Percentiles rank a stretch among this genome's conserved stretches.
Conservation (phyloP, 345 rosid species). For the Linum trigynum region DNA sequence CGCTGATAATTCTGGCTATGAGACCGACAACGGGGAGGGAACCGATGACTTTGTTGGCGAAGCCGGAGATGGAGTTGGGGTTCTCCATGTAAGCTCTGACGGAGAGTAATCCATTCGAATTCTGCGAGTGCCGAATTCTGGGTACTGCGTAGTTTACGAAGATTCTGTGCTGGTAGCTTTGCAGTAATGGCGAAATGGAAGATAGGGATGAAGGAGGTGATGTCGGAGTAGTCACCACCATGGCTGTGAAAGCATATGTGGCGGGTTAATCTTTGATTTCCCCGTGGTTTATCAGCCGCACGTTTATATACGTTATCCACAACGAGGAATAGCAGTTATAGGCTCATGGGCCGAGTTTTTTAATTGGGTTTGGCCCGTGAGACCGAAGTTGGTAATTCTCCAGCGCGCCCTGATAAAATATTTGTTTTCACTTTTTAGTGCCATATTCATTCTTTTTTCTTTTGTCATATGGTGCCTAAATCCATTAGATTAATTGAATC, state of each 20-base stretch:
- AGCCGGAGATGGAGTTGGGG: constrained; percentile 56
- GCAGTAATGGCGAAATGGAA: constrained; percentile 46
- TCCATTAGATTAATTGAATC: no score
- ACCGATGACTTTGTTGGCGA: constrained; percentile 69
- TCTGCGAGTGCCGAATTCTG: constrained; percentile 14
- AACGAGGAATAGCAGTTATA: not conserved
- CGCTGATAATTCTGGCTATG: constrained; percentile 68
- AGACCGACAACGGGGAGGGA: constrained; percentile 89
- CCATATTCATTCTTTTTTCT: no score
- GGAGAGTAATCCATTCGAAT: constrained; percentile 28
- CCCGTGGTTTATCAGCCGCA: constrained; percentile 21
- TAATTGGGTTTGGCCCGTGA: not conserved
- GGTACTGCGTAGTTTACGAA: constrained; percentile 9
- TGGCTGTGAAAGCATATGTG: constrained; percentile 19
- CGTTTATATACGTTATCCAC: constrained; percentile 45
- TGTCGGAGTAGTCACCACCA: constrained; percentile 35
- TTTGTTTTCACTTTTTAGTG: no score
- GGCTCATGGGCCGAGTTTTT: not conserved
- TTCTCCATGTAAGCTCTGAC: constrained; percentile 70
- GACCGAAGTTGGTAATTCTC: no score
- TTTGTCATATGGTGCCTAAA: no score
- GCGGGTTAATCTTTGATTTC: not conserved
- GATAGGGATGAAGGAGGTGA: constrained; percentile 11
- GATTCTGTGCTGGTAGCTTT: constrained; percentile 13
- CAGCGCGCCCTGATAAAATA: no score